These are phyloP conservation scores for Chlorella sp. DNA, from an alignment of 139 green algal species.

Conservation along the genomic window DNA sequence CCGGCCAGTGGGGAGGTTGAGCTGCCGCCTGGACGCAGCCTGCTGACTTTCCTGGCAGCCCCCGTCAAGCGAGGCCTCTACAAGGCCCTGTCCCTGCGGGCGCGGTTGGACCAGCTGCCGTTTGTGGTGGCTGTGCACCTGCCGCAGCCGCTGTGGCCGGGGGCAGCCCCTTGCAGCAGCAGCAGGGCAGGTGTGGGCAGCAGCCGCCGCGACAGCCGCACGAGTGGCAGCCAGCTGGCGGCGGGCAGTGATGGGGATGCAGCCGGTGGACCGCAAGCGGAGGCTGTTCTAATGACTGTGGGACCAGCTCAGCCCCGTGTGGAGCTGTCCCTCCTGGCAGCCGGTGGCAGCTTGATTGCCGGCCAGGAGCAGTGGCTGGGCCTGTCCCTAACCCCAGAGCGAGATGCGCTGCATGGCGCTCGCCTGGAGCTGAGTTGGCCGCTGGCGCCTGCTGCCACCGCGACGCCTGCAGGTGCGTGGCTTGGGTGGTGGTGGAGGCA, in stretches of 20 bases:
- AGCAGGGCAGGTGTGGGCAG: not conserved
- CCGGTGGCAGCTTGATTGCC: conserved; percentile 46
- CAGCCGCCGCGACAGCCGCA: not conserved
- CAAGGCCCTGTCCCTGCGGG: conserved; percentile 42
- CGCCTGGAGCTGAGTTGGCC: conserved; percentile 38
- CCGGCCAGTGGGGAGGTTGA: conserved; percentile 18
- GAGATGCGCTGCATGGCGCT: conserved; percentile 38
- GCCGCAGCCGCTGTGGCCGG: not conserved
- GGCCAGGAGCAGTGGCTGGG: conserved; percentile 66
- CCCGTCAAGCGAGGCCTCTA: conserved; percentile 65
- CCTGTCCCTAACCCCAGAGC: conserved; percentile 45
- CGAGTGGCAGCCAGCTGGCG: not conserved
- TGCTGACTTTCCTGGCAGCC: conserved; percentile 50
- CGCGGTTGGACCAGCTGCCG: conserved; percentile 20
- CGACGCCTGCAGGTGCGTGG: not conserved
- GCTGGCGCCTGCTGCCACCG: not conserved
- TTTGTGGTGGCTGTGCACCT: not conserved
- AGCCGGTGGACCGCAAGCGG: not conserved
- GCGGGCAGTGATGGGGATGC: not conserved
- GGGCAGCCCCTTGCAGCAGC: not conserved
- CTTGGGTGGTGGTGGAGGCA: not conserved
- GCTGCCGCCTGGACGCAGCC: conserved; percentile 52
- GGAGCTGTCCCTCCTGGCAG: conserved; percentile 23
- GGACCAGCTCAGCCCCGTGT: conserved; percentile 35
- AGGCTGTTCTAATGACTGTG: conserved; percentile 50